Percentiles rank a stretch among this genome's conserved stretches.
Conservation (phyloP, 305 asterid species). For the Coffea humblotiana region DNA sequence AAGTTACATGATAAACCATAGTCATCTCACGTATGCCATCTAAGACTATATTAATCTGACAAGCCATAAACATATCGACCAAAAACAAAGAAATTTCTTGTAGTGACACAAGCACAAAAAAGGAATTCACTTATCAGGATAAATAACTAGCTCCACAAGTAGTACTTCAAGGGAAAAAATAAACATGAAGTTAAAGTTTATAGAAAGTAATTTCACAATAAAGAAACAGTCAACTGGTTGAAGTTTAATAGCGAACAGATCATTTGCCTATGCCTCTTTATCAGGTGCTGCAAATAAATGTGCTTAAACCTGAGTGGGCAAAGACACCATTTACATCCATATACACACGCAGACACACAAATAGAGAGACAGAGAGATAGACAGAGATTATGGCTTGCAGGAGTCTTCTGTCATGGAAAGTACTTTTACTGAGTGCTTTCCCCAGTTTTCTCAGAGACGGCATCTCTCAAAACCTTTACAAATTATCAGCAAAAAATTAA, state of each 20-base stretch:
- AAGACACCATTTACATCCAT: neutral
- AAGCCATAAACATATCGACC: neutral
- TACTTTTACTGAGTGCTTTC: slow-evolving; percentile 2
- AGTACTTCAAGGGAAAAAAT: neutral
- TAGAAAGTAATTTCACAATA: neutral
- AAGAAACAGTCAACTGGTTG: neutral
- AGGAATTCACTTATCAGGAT: neutral
- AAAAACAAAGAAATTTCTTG: neutral
- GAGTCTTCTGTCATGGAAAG: neutral
- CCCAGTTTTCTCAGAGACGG: neutral
- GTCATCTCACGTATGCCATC: neutral
- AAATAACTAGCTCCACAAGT: neutral
- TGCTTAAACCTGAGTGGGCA: neutral
- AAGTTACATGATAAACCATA: neutral
- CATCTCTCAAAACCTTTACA: neutral
- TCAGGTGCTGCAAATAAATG: neutral
- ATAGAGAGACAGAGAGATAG: neutral
- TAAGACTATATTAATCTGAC: neutral
- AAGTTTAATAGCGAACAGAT: neutral
- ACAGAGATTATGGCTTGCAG: neutral
- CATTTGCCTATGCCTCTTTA: neutral
- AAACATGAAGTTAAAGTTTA: neutral
- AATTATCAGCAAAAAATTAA: neutral
- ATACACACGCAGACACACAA: neutral
- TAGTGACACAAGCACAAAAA: neutral